Evolutionary conservation across 2,329 filamentous ascomycete species (phyloP), one percentile per base, ranked within the genome.

Genomic region (Zymoseptoria pseudotritici): DNA sequence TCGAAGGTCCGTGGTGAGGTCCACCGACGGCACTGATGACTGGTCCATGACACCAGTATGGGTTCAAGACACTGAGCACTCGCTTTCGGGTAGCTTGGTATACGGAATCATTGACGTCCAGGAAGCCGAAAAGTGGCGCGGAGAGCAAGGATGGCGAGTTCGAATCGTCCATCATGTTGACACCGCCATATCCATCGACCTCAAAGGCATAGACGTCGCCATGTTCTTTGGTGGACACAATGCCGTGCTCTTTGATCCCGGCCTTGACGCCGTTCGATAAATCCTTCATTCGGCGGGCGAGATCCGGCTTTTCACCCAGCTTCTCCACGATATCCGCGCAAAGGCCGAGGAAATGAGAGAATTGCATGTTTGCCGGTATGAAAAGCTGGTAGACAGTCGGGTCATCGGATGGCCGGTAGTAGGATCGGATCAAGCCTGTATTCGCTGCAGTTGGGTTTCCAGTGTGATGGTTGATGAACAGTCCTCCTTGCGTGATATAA

Each of bases 161-260:
- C 42, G 86, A 85, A 53, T 88, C 86, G 66, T 88, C 86, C 86
- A 88, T 88, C 51, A 86, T 75, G 62, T 82, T 86, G 56, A 69
- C 66, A 20, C 60, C 58, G 13, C 58, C 76, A 62, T 74, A 79
- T 11, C 77, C 77, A 58, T 79, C 77, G 24, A 79, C 69, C 63
- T 79, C 77, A 60, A 74, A 79, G 11, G 77, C 76, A 59, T 78
- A 79, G 19, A 79, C 70, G 29, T 72, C 70, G 52, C 75, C 74
- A 46, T 70, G 70, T 9, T 65, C 68, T 2, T 71, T 67, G 26
- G 74, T 72, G 17, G 70, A 65, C 19, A 77, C 69, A 2, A 77
- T 74, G 54, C 72, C 77, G 51, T 78, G 71, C 6, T 61, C 53
- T 17, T 57, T 54, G 49, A 62, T 61, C 5, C 58, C 62, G 22